These are phyloP conservation scores for Scheffersomyces illinoinensis DNA, from an alignment of 1,139 yeast species.

Conservation along the genomic window DNA sequence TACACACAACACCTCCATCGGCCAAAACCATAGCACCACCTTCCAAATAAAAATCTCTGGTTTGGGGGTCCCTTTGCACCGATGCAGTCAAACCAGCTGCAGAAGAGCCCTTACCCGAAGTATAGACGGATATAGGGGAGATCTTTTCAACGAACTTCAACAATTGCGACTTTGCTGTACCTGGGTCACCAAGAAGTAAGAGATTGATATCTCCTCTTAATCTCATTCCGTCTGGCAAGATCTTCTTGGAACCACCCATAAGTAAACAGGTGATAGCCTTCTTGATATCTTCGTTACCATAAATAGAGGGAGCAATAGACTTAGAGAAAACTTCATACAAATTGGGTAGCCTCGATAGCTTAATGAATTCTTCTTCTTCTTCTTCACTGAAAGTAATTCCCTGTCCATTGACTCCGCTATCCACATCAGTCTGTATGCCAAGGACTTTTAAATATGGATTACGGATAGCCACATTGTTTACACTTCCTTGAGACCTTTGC, in stretches of 20 bases:
- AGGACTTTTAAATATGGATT: constrained; percentile 87
- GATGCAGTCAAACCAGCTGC: constrained; percentile 99
- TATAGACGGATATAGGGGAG: constrained; percentile 91
- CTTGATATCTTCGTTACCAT: constrained; percentile 90
- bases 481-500: constrained; percentile 47
- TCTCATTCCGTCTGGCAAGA: constrained; percentile 94
- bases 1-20: constrained; percentile 98
- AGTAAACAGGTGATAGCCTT: constrained; percentile 89
- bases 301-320: constrained; percentile 95
- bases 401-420: constrained; percentile 62
- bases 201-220: constrained; percentile 97
- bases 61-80: constrained; percentile 85
- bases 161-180: constrained; percentile 96
- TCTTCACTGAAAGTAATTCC: constrained; percentile 80
- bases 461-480: constrained; percentile 72
- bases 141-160: constrained; percentile 93
- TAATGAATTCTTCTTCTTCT: constrained; percentile 89
- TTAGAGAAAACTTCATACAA: constrained; percentile 81
- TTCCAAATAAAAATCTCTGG: constrained; percentile 91
- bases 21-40: constrained; percentile 99
- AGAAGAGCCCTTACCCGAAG: constrained; percentile 98
- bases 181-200: constrained; percentile 93
- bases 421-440: constrained; percentile 84
- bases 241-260: constrained; percentile 92
- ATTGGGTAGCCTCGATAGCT: constrained; percentile 78